Evolutionary conservation across 306 rosid genomes (phyloP), one percentile per base, ranked within the genome.

Genomic region (Vigna hirtella): DNA sequence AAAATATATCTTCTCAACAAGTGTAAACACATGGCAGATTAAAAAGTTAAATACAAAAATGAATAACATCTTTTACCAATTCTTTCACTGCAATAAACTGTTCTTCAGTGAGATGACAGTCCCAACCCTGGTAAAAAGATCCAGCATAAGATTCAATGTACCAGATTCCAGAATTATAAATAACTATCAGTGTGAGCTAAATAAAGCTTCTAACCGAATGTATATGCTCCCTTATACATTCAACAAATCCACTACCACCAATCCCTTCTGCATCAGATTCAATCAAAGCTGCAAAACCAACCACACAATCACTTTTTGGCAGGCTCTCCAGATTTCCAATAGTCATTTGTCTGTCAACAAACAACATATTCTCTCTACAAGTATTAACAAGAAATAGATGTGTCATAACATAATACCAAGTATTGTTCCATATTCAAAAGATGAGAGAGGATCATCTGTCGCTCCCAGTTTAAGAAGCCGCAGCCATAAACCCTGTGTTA

Each of bases 211-310:
- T 70, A 85, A 94, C 98, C 28, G 98, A 90, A 88, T 90, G 87
- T 79, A 95, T 95, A 78, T 95, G 99, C 89, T 95, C 99, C 52
- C 98, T 88, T 81, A 93, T 95, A 78, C 99, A 95, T 85, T 95
- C 99, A 69, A 95, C 89, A 77, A 95, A 95, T 58, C 99, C 99
- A 79, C 99, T 93, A 32, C 99, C 98, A 9, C 98, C 99, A 85
- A 95, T 95, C 42, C 99, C 99, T 86, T 95, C 99, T 9, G 99
- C 99, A 83, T 95, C 99, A 81, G 98, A 95, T 86, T 95, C 99
- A 81, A 95, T 93, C 83, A 95, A 84, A 86, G 99, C 99, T 95
- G 96, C 93, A 85, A 85, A 79, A 70, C 51, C 79, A 57, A 87
- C 63, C 18, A 82, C 62, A 30, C 55, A 75, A 38, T 86, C 74